Evolutionary conservation across 1,284 basidiomycete genomes (phyloP).

Genomic region (Cystobasidiaceae sp.): DNA sequence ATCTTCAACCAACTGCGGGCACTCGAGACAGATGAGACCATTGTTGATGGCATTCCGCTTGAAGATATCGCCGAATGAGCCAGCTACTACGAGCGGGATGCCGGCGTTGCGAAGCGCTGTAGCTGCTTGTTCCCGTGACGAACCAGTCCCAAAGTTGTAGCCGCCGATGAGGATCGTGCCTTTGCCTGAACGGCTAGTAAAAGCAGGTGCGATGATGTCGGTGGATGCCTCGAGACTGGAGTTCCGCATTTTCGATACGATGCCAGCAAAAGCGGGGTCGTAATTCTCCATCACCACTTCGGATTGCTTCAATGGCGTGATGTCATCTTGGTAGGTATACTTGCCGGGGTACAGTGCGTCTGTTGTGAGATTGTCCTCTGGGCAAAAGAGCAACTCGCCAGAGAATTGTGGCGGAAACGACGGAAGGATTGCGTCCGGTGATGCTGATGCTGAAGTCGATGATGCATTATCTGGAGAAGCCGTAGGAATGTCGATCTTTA

Average conservation of each 20-base stretch:
- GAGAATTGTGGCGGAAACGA: conserved; percentile 78
- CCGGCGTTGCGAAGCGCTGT: conserved; percentile 94
- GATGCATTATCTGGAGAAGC: conserved; percentile 40
- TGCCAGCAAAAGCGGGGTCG: conserved; percentile 75
- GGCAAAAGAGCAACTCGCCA: conserved; percentile 82
- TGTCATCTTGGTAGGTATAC: conserved; percentile 99
- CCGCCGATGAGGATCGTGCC: conserved; percentile 83
- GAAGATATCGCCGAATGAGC: conserved; percentile 98
- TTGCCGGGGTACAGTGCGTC: conserved; percentile 99
- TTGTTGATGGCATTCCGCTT: conserved; percentile 99
- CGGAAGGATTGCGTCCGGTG: conserved; percentile 59
- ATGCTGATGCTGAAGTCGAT: background rate
- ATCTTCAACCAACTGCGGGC: conserved; percentile 78
- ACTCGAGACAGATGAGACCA: conserved; percentile 90
- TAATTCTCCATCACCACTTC: conserved; percentile 99
- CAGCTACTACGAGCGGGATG: conserved; percentile 86
- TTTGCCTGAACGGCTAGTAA: conserved; percentile 47
- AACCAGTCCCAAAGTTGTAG: conserved; percentile 98
- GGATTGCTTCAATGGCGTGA: conserved; percentile 88
- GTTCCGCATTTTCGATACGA: conserved; percentile 59
- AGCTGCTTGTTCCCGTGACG: conserved; percentile 96
- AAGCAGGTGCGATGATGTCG: conserved; percentile 37
- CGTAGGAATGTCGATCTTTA: conserved; percentile 48
- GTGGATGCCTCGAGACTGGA: conserved; percentile 28
- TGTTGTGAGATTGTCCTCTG: conserved; percentile 96